Evolutionary conservation across 73 alveolate genomes (phyloP), one percentile per base, ranked within the genome.

Genomic region (Paramecium primaurelia): DNA sequence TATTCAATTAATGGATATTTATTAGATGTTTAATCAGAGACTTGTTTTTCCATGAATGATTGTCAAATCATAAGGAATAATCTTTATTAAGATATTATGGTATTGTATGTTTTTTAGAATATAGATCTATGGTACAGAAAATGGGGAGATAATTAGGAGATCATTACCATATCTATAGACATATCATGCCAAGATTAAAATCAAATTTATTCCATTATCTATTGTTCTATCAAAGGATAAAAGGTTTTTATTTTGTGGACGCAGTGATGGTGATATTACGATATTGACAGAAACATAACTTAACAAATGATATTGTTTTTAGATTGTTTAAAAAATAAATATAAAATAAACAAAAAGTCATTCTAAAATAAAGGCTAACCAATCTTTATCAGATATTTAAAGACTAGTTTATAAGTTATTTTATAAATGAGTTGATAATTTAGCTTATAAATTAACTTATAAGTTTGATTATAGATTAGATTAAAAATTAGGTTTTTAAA

Each of bases 51-150:
- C 59, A 88, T 95, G 38, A 94, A 92, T 9, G 69, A 92, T 86
- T 93, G 96, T 16, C 49, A 71, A 40, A 93, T 94, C 1, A 86
- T 92, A 10, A 92, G 88, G 86, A 94, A 94, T 58, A 87, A 93
- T 26, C 59, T 80, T 51, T 90, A 54, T 47, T 54, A 92, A 87
- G 98, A 95, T 44, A 86, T 64, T 68, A 73, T 94, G 47, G 95
- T 69, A 69, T 26, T 59, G 11, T 45, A 14, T 34, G 26, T n/a
- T 4, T 12, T 22, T 68, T 68, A 68, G 6, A 14, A n/a, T 22
- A 3, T 6, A 91, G 94, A 73, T 96, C 20, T 96, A 96, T 85
- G 99, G 99, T 14, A 95, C 93, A 22, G 98, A 96, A 34, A 95
- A 87, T 86, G 97, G 98, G 42, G 95, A 95, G 32, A 84, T 96